These are phyloP conservation scores for Mucor piriformis DNA, from an alignment of 371 early-diverging fungal genomes.

Conservation along the genomic window DNA sequence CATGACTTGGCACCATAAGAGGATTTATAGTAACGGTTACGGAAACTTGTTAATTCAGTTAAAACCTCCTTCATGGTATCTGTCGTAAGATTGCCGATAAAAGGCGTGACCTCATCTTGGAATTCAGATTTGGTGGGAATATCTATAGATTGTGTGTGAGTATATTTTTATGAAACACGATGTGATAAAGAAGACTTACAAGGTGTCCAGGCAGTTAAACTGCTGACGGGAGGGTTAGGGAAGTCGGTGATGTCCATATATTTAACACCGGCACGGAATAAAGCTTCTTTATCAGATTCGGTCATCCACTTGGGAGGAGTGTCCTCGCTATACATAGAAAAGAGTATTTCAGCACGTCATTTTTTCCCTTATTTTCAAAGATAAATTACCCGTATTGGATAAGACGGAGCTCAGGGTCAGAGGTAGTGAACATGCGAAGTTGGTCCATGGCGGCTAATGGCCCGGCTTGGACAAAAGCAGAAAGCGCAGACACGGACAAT, in stretches of 20 bases:
- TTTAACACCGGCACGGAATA: constrained; percentile 65
- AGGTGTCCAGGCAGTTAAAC: constrained; percentile 29
- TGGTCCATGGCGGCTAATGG: constrained; percentile 35
- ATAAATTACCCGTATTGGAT: constrained; percentile 35
- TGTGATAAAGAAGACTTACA: constrained; percentile 10
- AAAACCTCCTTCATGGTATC: constrained; percentile 66
- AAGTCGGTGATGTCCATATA: constrained; percentile 92
- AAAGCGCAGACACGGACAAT: constrained; percentile 34
- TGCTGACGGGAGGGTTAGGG: constrained; percentile 21
- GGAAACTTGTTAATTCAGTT: constrained; percentile 76
- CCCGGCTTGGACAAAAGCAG: constrained; percentile 27
- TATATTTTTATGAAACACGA: neutral
- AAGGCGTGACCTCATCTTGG: constrained; percentile 57
- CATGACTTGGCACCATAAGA: constrained; percentile 70
- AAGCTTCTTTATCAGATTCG: constrained; percentile 63
- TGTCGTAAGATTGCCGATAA: constrained; percentile 63
- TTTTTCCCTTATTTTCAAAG: neutral
- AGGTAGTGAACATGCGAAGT: constrained; percentile 22
- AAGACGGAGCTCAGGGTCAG: constrained; percentile 36
- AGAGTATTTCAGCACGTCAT: too few species aligned
- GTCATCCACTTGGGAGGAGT: constrained; percentile 67
- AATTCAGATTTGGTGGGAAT: constrained; percentile 49
- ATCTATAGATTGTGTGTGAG: constrained; percentile 21
- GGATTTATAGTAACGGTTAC: constrained; percentile 89
- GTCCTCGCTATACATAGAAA: constrained; percentile 51